These are phyloP conservation scores for Herpotrichia juniperi DNA, from an alignment of 2,329 filamentous ascomycete genomes.

Conservation along the genomic window DNA sequence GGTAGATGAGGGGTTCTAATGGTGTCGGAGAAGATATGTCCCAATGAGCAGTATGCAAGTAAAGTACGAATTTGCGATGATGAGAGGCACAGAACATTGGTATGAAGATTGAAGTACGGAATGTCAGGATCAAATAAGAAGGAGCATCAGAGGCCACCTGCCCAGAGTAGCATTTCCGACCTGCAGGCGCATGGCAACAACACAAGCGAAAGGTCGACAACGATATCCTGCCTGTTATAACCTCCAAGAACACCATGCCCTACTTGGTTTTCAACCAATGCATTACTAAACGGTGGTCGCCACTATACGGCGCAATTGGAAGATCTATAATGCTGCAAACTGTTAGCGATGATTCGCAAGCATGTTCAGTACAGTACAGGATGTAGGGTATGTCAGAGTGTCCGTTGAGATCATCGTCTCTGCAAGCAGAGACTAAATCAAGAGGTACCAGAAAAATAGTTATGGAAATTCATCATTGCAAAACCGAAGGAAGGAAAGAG, in stretches of 20 bases:
- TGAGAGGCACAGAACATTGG: neutral
- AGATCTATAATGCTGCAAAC: neutral
- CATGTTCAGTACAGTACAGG: neutral
- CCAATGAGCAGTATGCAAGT: neutral
- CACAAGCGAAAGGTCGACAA: neutral
- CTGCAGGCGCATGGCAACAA: too few relatives aligned
- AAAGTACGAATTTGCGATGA: neutral
- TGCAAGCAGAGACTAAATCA: slow-evolving; percentile 70
- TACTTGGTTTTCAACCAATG: too few relatives aligned
- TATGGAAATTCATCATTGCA: slow-evolving; percentile 72
- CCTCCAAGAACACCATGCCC: too few relatives aligned
- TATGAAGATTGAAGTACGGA: neutral
- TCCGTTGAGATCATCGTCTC: slow-evolving; percentile 45
- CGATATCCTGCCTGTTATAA: too few relatives aligned
- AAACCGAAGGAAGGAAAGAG: slow-evolving; percentile 15
- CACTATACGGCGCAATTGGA: too few relatives aligned
- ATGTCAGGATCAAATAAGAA: neutral
- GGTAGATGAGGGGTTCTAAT: neutral
- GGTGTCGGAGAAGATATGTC: neutral
- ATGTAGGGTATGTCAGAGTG: slow-evolving; percentile 33
- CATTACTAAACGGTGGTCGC: too few relatives aligned
- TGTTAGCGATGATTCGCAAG: slow-evolving; percentile 3
- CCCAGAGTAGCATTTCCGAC: neutral
- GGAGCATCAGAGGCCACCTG: neutral
- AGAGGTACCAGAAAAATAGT: slow-evolving; percentile 95